Conservation (phyloP, 768 basidiomycete genomes). For the Kondoa subrosea region DNA sequence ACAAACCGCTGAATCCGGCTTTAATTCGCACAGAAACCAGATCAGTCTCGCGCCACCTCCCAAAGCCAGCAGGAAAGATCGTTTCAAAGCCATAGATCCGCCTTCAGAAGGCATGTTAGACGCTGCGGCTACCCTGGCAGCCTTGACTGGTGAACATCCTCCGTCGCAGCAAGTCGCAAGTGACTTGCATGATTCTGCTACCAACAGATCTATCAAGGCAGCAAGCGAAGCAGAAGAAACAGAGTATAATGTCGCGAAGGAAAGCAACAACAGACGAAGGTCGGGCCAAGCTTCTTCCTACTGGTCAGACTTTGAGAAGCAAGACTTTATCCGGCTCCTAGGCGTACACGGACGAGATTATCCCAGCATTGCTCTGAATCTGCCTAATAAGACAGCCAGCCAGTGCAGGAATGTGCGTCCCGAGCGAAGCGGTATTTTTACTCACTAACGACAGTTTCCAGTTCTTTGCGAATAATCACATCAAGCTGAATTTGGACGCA, state of each 20-base stretch:
- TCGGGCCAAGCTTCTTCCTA: slow-evolving; percentile 34
- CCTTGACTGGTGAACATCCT: slow-evolving; percentile 1
- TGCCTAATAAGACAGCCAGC: slow-evolving; percentile 38
- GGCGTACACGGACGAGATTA: slow-evolving; percentile 51
- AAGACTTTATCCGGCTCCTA: slow-evolving; percentile 43
- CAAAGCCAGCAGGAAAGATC: too few relatives aligned
- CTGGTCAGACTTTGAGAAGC: slow-evolving; percentile 54
- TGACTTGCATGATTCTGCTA: slow-evolving; percentile 7
- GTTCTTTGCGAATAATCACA: slow-evolving; percentile 28
- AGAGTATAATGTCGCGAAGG: background rate
- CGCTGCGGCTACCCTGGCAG: slow-evolving; percentile 3
- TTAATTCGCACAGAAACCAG: background rate
- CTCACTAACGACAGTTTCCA: background rate
- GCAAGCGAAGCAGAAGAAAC: background rate
- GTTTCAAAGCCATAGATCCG: background rate
- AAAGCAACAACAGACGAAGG: slow-evolving; percentile 15
- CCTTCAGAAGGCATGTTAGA: background rate
- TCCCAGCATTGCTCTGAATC: slow-evolving; percentile 49
- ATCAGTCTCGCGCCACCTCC: background rate
- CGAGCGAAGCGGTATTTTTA: background rate
- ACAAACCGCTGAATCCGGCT: background rate
- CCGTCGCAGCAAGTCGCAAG: slow-evolving; percentile 16
- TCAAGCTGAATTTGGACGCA: slow-evolving; percentile 27
- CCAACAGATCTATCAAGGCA: background rate
- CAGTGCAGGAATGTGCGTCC: slow-evolving; percentile 32